These are phyloP conservation scores for Alternaria sp. DNA, from an alignment of 2,329 filamentous ascomycete species.

Conservation along the genomic window DNA sequence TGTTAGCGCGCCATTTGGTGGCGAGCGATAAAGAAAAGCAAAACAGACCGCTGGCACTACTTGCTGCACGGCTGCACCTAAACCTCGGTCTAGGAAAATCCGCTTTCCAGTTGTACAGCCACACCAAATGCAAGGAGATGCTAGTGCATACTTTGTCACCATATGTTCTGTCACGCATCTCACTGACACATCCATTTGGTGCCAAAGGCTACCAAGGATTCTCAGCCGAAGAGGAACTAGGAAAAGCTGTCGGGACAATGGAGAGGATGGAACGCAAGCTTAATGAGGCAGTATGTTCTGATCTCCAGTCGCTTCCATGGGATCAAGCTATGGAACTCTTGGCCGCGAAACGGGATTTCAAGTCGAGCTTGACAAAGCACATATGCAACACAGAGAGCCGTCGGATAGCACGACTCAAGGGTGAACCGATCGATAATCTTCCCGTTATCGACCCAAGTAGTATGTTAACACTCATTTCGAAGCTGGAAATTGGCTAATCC, in stretches of 20 bases:
- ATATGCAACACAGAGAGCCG: conserved; percentile 40
- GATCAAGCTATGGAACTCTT: conserved; percentile 37
- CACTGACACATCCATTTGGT: conserved; percentile 43
- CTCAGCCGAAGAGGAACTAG: conserved; percentile 38
- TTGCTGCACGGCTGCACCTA: conserved; percentile 42
- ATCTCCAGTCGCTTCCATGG: conserved; percentile 36
- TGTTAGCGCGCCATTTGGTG: conserved; percentile 34
- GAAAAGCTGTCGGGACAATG: conserved; percentile 35
- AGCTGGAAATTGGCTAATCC: conserved; percentile 8
- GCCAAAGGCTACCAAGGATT: conserved; percentile 32
- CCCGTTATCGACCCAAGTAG: conserved; percentile 25
- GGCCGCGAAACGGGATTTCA: conserved; percentile 32
- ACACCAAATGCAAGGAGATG: conserved; percentile 44
- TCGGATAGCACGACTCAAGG: conserved; percentile 39
- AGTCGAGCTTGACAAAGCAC: conserved; percentile 40
- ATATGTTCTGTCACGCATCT: conserved; percentile 40
- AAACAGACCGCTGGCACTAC: conserved; percentile 35
- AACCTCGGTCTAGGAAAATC: conserved; percentile 39
- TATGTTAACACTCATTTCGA: conserved; percentile 12
- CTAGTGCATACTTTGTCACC: conserved; percentile 42
- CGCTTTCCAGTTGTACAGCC: conserved; percentile 37
- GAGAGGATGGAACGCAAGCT: conserved; percentile 37
- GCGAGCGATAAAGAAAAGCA: conserved; percentile 32
- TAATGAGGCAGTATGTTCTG: conserved; percentile 32
- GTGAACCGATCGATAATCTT: conserved; percentile 27